Evolutionary conservation across 148 eudicot genomes (phyloP), one percentile per base, ranked within the genome.

Genomic region (Limonium bicolor): DNA sequence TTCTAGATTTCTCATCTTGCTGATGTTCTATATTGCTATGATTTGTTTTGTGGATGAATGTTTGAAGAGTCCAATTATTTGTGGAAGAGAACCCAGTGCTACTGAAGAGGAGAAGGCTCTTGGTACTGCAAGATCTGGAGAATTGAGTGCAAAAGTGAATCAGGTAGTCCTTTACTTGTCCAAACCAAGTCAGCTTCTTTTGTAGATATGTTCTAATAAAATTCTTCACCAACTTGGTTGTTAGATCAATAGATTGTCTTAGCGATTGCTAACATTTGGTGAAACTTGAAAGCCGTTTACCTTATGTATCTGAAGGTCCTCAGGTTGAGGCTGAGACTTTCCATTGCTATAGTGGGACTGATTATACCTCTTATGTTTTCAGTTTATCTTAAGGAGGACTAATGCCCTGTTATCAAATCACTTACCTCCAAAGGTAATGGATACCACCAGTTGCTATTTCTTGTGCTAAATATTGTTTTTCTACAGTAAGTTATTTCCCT

Each of bases 381-480:
- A 92, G 99, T 92, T 92, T 67, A 81, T 92, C 61, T 54, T 92
- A 76, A 74, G 99, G 65, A 81, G 99, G 66, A 85, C 99, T 18
- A 92, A 92, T 64, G 82, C 95, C 12, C 48, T 92, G 57, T 64
- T 92, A 51, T 92, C 99, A 3, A 92, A 85, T 71, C 99, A 92
- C 71, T 62, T 92, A 56, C 99, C 99, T 48, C 99, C 99, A 58
- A 92, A 92, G 99, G 99, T 92, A 72, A 54, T n/a, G n/a, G 25
- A 3, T 18, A 20, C 20, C 6, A 16, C 46, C 30, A 29, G 22
- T 23, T n/a, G n/a, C n/a, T n/a, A n/a, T n/a, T n/a, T n/a, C n/a
- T n/a, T n/a, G n/a, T n/a, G n/a, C n/a, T n/a, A n/a, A n/a, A n/a
- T n/a, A n/a, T n/a, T n/a, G n/a, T n/a, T n/a, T n/a, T n/a, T n/a